These are phyloP conservation scores for Piedraia hortae DNA, from an alignment of 2,329 filamentous ascomycete genomes.

Conservation along the genomic window DNA sequence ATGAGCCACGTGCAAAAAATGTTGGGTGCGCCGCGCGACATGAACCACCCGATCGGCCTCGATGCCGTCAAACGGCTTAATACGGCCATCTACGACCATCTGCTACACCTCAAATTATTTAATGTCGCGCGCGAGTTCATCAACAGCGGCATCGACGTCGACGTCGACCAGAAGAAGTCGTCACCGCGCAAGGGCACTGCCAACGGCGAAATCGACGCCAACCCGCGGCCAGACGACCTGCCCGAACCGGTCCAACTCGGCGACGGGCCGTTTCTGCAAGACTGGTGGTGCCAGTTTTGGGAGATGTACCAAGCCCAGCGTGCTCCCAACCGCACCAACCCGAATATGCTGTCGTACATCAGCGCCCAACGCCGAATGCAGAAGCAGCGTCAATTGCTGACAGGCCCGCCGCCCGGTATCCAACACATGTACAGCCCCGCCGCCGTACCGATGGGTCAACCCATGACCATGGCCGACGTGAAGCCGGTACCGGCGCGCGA, in stretches of 20 bases:
- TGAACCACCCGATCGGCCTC: too few species aligned
- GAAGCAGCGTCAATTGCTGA: constrained; percentile 34
- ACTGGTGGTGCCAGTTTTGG: constrained; percentile 97
- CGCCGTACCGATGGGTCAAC: constrained; percentile 21
- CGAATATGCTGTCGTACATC: constrained; percentile 8
- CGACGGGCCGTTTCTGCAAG: constrained; percentile 67
- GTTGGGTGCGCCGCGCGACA: constrained; percentile 32
- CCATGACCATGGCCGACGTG: constrained; percentile 11
- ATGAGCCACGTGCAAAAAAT: constrained; percentile 39
- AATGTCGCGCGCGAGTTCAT: constrained; percentile 56
- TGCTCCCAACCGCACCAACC: constrained; percentile 28
- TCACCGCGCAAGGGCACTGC: constrained; percentile 24
- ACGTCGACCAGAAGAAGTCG: constrained; percentile 25
- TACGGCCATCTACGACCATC: constrained; percentile 79
- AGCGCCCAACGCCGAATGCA: constrained; percentile 46
- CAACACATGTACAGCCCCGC: too few species aligned
- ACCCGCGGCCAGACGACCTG: constrained; percentile 56
- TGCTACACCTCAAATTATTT: constrained; percentile 60
- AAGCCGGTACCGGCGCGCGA: constrained; percentile 5
- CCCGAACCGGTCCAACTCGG: constrained; percentile 43
- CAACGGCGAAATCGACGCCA: constrained; percentile 38
- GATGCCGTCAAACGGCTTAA: constrained; percentile 27
- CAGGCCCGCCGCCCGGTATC: too few species aligned
- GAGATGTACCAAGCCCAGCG: constrained; percentile 75
- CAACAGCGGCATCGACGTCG: constrained; percentile 16